These are phyloP conservation scores for Aspergillus floridensis DNA, from an alignment of 2,329 filamentous ascomycete genomes.

Conservation along the genomic window DNA sequence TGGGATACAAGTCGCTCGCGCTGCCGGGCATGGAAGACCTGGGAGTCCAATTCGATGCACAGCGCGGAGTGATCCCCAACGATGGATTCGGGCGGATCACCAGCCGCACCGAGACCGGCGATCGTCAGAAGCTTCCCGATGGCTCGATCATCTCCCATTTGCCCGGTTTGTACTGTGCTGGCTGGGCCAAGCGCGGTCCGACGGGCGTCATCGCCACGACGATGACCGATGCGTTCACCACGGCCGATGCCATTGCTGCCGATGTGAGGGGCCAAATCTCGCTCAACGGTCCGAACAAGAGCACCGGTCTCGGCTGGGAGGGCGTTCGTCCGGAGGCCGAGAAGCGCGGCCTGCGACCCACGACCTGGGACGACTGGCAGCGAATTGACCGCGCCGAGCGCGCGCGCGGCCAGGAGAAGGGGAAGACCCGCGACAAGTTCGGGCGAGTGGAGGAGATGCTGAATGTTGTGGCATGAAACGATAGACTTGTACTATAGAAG, in stretches of 20 bases:
- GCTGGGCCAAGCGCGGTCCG: constrained; percentile 93
- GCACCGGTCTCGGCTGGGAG: constrained; percentile 67
- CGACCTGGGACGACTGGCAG: constrained; percentile 84
- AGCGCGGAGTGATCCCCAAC: constrained; percentile 74
- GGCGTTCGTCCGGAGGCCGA: constrained; percentile 63
- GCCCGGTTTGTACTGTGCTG: constrained; percentile 83
- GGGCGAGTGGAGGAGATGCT: constrained; percentile 58
- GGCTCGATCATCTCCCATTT: constrained; percentile 50
- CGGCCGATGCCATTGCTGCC: constrained; percentile 75
- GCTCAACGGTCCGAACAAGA: constrained; percentile 42
- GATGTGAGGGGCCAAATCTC: constrained; percentile 64
- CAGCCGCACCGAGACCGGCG: constrained; percentile 28
- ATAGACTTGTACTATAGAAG: constrained; percentile 9
- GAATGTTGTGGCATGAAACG: constrained; percentile 32
- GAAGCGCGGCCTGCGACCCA: constrained; percentile 56
- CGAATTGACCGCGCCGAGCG: constrained; percentile 78
- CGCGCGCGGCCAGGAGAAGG: constrained; percentile 60
- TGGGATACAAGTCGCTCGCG: constrained; percentile 83
- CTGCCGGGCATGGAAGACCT: constrained; percentile 71
- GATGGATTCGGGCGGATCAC: constrained; percentile 74
- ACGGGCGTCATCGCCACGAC: constrained; percentile 95
- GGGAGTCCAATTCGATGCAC: constrained; percentile 73
- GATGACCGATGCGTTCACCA: constrained; percentile 90
- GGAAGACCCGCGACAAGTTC: constrained; percentile 76
- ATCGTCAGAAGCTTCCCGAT: constrained; percentile 28